Base-by-base conservation (phyloP, 371 early-diverging fungal species). In the Mortierella sp. region DNA sequence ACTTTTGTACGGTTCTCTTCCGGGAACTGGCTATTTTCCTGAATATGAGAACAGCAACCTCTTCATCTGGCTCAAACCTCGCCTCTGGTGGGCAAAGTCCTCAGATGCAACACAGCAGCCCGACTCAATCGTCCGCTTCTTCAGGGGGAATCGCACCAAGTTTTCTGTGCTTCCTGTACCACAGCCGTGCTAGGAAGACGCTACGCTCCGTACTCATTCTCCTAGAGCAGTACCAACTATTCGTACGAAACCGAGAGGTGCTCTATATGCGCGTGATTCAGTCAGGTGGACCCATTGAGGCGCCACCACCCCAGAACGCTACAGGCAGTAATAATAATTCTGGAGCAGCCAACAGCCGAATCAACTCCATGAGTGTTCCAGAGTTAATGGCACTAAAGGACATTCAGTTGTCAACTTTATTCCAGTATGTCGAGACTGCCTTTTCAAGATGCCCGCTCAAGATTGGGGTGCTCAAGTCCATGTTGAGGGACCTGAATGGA, bases 1-100 rank as follows among this genome's bases (percentile, higher is more conserved):
- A 79, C 43, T 72, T 79, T 62, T 79, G 79, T 28, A 79, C 73
- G n/a, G 43, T 79, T 6, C 70, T 79, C 12, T 79, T 79, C 64
- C 72, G 72, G 12, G 79, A 79, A 45, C 66, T 79, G 62, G 66
- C 69, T 0, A 56, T 79, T 2, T 79, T 79, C 26, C 50, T 79
- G 43, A 72, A 63, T 26, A 66, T 72, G 70, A 79, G 63, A 53
- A 66, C 47, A 5, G 48, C 70, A 0, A 57, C 19, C 57, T 37
- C 19, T 30, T 37, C 37, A 37, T 37, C 37, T 9, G 9, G 37
- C 37, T 4, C 59, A 66, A 46, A 48, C 45, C 37, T 37, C 14
- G 46, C 46, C 4, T 48, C 60, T 28, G 62, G 57, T 5, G 75
- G 66, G 15, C 74, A 74, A 28, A 57, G 47, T 19, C 50, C 62